Evolutionary conservation across 768 basidiomycete genomes (phyloP).

Genomic region (Mycena sanguinolenta): DNA sequence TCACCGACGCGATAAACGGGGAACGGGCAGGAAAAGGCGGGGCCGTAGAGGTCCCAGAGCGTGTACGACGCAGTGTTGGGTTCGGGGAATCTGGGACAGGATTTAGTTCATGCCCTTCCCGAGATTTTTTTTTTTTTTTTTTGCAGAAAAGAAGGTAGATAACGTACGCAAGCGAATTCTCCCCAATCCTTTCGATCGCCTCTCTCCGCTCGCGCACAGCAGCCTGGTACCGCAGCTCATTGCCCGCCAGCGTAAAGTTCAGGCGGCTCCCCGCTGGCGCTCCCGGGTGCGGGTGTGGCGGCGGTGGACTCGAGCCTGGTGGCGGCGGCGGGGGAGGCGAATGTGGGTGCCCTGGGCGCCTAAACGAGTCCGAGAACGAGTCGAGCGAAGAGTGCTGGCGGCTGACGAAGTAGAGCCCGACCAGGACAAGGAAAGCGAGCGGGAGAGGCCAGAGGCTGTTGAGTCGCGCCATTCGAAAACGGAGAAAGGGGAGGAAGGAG

Average conservation of each 20-base stretch:
- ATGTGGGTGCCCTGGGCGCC: not conserved
- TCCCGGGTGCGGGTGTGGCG: no score
- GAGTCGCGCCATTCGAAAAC: slow-evolving; percentile 17
- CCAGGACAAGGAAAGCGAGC: not conserved
- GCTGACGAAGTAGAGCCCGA: slow-evolving; percentile 12
- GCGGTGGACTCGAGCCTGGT: no score
- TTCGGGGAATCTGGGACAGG: slow-evolving; percentile 5
- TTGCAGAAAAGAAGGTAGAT: no score
- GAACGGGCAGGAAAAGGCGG: slow-evolving; percentile 47
- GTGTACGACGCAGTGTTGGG: slow-evolving; percentile 23
- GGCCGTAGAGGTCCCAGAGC: slow-evolving; percentile 47
- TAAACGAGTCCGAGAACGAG: no score
- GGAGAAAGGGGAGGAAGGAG: not conserved
- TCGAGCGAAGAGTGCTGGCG: not conserved
- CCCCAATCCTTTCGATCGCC: slow-evolving; percentile 4
- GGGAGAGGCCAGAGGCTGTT: not conserved
- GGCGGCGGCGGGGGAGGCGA: not conserved
- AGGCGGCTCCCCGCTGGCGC: slow-evolving; percentile 11
- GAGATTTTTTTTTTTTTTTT: no score
- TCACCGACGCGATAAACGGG: slow-evolving; percentile 42
- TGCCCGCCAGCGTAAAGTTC: slow-evolving; percentile 16
- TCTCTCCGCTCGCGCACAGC: slow-evolving; percentile 15
- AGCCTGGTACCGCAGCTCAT: slow-evolving; percentile 28
- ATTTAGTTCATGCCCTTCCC: not conserved
- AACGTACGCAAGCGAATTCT: not conserved